A percentile compares a stretch with the other conserved stretches of the same genome.
phyloP scores from a whole-genome alignment of 192 early-diverging fungal species.

The Funneliformis mosseae region DNA sequence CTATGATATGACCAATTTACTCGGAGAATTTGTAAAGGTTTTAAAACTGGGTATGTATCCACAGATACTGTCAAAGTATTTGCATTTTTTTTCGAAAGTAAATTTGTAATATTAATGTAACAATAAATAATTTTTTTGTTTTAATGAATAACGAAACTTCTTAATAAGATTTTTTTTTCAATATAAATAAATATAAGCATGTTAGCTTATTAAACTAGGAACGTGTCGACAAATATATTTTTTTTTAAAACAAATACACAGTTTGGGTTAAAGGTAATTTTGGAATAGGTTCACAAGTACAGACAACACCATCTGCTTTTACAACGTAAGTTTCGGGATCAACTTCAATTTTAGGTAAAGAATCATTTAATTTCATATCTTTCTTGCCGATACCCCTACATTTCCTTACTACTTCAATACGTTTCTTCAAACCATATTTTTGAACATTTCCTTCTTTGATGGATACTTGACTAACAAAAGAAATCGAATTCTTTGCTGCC shows the following conservation, averaged over 20 bases:
- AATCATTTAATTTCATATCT: conserved; percentile 86
- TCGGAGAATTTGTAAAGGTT: no score
- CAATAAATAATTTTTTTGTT: no score
- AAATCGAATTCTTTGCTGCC: conserved; percentile 61
- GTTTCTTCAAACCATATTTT: conserved; percentile 71
- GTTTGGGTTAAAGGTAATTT: conserved; percentile 74
- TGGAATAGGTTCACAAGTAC: conserved; percentile 65
- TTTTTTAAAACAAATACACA: conserved; percentile 60
- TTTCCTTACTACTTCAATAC: conserved; percentile 67
- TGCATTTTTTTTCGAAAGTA: no score
- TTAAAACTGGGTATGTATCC: no score
- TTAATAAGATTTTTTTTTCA: no score
- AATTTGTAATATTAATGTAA: no score
- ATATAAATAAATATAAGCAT: no score
- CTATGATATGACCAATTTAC: no score
- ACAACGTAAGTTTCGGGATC: conserved; percentile 95
- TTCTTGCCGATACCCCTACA: conserved; percentile 80
- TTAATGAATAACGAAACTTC: no score
- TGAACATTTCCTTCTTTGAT: conserved; percentile 56
- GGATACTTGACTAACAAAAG: conserved; percentile 83
- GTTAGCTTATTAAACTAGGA: no score
- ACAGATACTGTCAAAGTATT: no score
- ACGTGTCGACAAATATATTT: background rate
- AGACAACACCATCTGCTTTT: conserved; percentile 69
- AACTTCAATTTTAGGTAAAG: conserved; percentile 74